Evolutionary conservation across 2,329 filamentous ascomycete genomes (phyloP), one percentile per base, ranked within the genome.

Genomic region (Cladorrhinum sp.): DNA sequence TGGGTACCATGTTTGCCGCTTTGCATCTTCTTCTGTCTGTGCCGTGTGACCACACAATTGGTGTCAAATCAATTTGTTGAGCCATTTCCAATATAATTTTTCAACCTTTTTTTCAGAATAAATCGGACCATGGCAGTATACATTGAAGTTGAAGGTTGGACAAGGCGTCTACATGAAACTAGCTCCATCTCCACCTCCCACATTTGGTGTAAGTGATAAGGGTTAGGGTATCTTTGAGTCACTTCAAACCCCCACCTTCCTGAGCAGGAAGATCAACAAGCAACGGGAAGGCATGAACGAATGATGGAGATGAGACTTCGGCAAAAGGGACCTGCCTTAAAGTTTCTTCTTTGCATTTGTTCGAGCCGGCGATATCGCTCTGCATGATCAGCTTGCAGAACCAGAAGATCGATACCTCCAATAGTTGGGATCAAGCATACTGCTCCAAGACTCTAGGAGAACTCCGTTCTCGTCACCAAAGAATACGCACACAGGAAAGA

Each of bases 151-250:
- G 41, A 48, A 48, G 18, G 41, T 20, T 7, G 41, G 29, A 32
- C 29, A 32, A 32, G n/a, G 29, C 29, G 29, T 32, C 29, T 16
- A 23, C 48, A 20, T 50, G 49, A 22, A 20, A 27, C n/a, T n/a
- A 36, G 16, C 32, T 36, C 32, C 32, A 36, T n/a, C 18, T 20
- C 18, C 8, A 16, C 13, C 20, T 50, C n/a, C 10, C 18, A 27
- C 3, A 13, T n/a, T 49, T 27, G 49, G 53, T 56, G 53, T 56
- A 49, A 56, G 53, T 56, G 53, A 56, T 56, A 56, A 56, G 38
- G 53, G 53, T 56, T 56, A 56, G 53, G 53, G 53, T 55, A 24
- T 16, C 22, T 16, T 1, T 22, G 20, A 23, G 29, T 22, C 3
- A 45, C n/a, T n/a, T 45, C 4, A 29, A 29, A 29, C 25, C 25